Base-by-base conservation (phyloP, 495 filamentous ascomycete species). In the Lasiosphaeris hirsuta region DNA sequence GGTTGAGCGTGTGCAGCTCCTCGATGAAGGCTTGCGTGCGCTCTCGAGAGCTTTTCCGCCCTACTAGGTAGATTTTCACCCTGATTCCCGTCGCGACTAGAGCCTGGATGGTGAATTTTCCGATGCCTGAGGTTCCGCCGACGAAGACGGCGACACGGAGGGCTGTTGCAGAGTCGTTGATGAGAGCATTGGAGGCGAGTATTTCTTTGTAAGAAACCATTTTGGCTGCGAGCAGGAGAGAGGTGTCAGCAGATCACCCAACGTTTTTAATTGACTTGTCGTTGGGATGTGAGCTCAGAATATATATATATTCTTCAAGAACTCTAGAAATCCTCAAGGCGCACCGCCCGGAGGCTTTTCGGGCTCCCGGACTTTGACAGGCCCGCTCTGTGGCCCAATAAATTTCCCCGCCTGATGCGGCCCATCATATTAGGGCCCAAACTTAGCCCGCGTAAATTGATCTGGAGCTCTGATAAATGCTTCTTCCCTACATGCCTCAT, bases 91-190 rank as follows among this genome's bases (percentile, higher is more conserved):
- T 63, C 7, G 56, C 42, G 43, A 69, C 67, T 0, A 75, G 51
- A 50, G 60, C 67, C 18, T 37, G 52, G 23, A 71, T 41, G 0
- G 71, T 69, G 37, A 61, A 19, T 57, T 73, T 69, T 34, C 73
- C 73, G 43, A 76, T 72, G 37, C 73, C 73, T 10, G 68, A 68
- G 2, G 73, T 76, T 4, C 69, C 73, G 38, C 73, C 72, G 38
- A 66, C 65, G 49, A 76, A 75, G 46, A 74, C 64, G 34, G 68
- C 66, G 23, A 64, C 63, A 23, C 63, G 72, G 18, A 71, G 73
- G 37, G 62, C 65, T 7, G 67, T 71, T n/a, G n/a, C n/a, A 23
- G 64, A 45, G 33, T 64, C 58, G 54, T 65, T 65, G 63, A 77
- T 73, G 41, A 62, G 73, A 34, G 65, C 66, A 63, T 75, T 75